Evolutionary conservation across 2,329 filamentous ascomycete species (phyloP).

Genomic region (Xylaria sp.): DNA sequence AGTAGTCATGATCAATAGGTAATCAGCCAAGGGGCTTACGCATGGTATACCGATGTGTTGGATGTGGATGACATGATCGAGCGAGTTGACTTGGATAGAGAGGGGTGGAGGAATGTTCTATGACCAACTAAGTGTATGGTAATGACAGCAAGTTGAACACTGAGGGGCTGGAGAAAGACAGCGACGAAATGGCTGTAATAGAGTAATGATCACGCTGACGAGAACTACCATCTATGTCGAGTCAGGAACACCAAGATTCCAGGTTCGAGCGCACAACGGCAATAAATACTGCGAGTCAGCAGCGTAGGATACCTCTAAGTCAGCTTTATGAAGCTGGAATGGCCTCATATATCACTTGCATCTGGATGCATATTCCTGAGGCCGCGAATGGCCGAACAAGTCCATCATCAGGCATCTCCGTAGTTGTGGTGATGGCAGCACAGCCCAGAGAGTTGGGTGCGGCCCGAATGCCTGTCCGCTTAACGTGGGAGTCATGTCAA

Average conservation of each 20-base stretch:
- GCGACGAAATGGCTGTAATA: neutral
- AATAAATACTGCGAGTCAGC: neutral
- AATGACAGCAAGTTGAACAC: neutral
- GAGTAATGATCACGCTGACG: neutral
- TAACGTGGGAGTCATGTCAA: neutral
- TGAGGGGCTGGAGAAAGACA: neutral
- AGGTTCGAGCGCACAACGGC: neutral
- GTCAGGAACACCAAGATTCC: neutral
- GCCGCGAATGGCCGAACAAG: slow-evolving; percentile 12
- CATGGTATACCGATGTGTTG: slow-evolving; percentile 16
- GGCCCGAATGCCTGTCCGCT: slow-evolving; percentile 9
- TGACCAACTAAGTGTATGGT: neutral
- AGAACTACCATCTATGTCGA: neutral
- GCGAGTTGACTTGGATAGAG: neutral
- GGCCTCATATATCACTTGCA: slow-evolving; percentile 11
- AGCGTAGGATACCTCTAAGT: neutral
- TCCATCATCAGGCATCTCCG: slow-evolving; percentile 7
- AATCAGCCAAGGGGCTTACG: slow-evolving; percentile 9
- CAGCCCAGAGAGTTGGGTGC: slow-evolving; percentile 12
- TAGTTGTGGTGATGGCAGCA: slow-evolving; percentile 10
- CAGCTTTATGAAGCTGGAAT: slow-evolving; percentile 6
- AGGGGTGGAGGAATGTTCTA: neutral
- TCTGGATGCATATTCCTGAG: slow-evolving; percentile 16
- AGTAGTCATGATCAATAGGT: neutral
- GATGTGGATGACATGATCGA: slow-evolving; percentile 28